Conservation (phyloP, 176 grass and related monocot genomes). For the Rhynchospora breviuscula region DNA sequence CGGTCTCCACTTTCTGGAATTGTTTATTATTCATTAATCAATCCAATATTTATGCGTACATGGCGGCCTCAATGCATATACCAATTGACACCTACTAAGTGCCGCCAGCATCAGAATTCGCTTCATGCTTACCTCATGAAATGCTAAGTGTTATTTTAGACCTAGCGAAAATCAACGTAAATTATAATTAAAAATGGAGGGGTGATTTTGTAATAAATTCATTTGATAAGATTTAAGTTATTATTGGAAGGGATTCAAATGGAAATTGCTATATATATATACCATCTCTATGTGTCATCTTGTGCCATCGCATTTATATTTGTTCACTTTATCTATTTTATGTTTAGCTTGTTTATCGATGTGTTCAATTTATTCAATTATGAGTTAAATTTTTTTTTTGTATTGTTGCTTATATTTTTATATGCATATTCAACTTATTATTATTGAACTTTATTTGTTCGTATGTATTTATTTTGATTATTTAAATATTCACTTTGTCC, state of each 20-base stretch:
- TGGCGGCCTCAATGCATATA: slow-evolving; percentile 13
- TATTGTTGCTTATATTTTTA: too few species aligned
- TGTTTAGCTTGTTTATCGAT: too few species aligned
- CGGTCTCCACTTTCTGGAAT: background rate
- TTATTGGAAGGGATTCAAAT: background rate
- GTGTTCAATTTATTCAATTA: too few species aligned
- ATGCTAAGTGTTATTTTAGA: background rate
- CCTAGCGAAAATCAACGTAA: background rate
- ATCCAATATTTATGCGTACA: slow-evolving; percentile 15
- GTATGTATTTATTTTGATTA: too few species aligned
- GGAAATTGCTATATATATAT: too few species aligned
- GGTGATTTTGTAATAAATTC: background rate
- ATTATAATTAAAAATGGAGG: background rate
- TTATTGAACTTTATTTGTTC: too few species aligned
- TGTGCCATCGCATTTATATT: too few species aligned
- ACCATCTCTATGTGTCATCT: too few species aligned
- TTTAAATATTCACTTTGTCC: too few species aligned
- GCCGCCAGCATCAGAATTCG: background rate
- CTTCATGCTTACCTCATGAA: background rate
- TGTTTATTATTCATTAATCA: background rate
- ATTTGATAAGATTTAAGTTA: background rate
- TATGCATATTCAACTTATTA: too few species aligned
- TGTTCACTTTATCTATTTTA: too few species aligned
- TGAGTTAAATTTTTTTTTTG: too few species aligned
- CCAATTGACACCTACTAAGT: background rate